Evolutionary conservation across 768 basidiomycete genomes (phyloP).

Genomic region (Macrolepiota dolichaula): DNA sequence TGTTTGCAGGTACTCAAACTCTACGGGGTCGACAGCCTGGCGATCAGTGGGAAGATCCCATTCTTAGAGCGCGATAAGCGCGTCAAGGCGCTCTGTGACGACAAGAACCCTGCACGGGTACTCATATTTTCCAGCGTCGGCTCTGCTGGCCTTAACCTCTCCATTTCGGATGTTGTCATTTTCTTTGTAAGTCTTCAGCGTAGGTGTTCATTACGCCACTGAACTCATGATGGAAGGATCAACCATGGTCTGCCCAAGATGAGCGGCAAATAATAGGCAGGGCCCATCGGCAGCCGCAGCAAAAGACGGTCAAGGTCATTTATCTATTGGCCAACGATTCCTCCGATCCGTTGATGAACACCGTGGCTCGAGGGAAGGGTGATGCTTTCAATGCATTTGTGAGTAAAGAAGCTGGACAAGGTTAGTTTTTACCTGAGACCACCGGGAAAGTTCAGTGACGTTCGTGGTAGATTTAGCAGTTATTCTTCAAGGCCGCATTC

Average conservation of each 20-base stretch:
- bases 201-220: neutral
- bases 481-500: neutral
- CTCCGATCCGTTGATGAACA: slow-evolving; percentile 19
- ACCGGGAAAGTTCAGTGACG: no score
- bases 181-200: slow-evolving; percentile 19
- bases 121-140: slow-evolving; percentile 23
- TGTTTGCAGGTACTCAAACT: neutral
- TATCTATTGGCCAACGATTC: slow-evolving; percentile 22
- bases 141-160: slow-evolving; percentile 20
- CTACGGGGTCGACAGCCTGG: neutral
- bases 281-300: slow-evolving; percentile 24
- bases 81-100: slow-evolving; percentile 6
- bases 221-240: slow-evolving; percentile 15
- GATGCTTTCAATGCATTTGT: neutral
- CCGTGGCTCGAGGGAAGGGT: neutral
- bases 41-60: neutral
- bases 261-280: slow-evolving; percentile 23
- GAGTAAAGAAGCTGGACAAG: neutral
- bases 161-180: slow-evolving; percentile 17
- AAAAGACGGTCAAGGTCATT: slow-evolving; percentile 16
- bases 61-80: neutral
- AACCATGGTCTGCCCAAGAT: slow-evolving; percentile 27
- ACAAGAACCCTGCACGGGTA: slow-evolving; percentile 2
- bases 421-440: no score
- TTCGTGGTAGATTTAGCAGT: no score